phyloP scores from a whole-genome alignment of 1,139 yeast species.

The Geotrichum klebahnii region DNA sequence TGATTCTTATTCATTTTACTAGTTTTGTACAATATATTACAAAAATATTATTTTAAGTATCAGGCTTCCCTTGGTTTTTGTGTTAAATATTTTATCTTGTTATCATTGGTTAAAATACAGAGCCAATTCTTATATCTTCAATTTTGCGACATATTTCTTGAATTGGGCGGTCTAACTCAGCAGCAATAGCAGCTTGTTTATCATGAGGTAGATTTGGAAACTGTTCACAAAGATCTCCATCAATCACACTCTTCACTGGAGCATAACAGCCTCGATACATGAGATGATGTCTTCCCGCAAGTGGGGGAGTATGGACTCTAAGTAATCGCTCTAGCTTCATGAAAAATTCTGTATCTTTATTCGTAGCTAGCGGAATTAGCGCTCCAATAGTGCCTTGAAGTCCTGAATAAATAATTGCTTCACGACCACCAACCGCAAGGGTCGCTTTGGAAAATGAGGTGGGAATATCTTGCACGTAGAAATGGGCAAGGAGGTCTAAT shows the following conservation, averaged over 20 bases:
- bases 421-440: conserved; percentile 58
- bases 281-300: conserved; percentile 64
- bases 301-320: conserved; percentile 42
- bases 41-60: too few relatives aligned
- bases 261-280: conserved; percentile 72
- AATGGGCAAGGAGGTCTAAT: conserved; percentile 55
- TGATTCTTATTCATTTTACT: too few relatives aligned
- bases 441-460: conserved; percentile 56
- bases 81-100: background rate
- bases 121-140: conserved; percentile 53
- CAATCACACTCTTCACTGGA: conserved; percentile 71
- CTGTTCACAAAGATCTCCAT: conserved; percentile 79
- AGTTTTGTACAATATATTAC: too few relatives aligned
- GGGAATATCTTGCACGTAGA: conserved; percentile 65
- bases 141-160: conserved; percentile 60
- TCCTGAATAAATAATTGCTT: conserved; percentile 66
- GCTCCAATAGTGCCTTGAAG: conserved; percentile 78
- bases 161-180: conserved; percentile 52
- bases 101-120: conserved; percentile 36
- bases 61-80: conserved; percentile 1
- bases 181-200: conserved; percentile 49
- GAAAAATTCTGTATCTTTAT: conserved; percentile 61
- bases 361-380: conserved; percentile 61
- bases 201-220: conserved; percentile 44
- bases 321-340: conserved; percentile 51